Evolutionary conservation across 345 rosid genomes (phyloP).

Genomic region (Zanthoxylum bungeanum): DNA sequence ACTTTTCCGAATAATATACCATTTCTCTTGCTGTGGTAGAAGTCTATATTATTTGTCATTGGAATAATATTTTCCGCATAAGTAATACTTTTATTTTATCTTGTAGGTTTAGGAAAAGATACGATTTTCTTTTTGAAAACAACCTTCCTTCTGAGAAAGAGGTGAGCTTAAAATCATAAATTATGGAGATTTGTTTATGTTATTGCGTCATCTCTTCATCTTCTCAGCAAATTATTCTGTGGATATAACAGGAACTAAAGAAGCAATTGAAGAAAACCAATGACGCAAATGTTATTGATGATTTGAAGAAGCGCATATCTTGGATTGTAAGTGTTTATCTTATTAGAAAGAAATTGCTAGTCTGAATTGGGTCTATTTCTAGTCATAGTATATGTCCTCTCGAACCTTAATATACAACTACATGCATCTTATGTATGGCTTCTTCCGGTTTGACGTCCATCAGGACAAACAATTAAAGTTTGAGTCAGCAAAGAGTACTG

Average conservation of each 20-base stretch:
- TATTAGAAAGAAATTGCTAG: background rate
- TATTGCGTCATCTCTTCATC: background rate
- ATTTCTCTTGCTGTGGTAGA: background rate
- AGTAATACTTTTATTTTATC: slow-evolving; percentile 1
- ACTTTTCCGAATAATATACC: background rate
- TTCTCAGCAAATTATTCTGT: background rate
- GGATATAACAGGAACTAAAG: slow-evolving; percentile 37
- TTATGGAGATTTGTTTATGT: background rate
- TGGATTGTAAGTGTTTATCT: slow-evolving; percentile 57
- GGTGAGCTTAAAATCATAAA: slow-evolving; percentile 24
- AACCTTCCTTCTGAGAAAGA: slow-evolving; percentile 65
- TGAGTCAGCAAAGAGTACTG: slow-evolving; percentile 38
- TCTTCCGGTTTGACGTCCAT: slow-evolving; percentile 9
- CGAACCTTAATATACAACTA: background rate
- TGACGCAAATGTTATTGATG: slow-evolving; percentile 30
- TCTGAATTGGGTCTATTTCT: background rate
- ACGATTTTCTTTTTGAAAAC: slow-evolving; percentile 59
- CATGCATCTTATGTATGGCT: slow-evolving; percentile 11
- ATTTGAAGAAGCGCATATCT: slow-evolving; percentile 34
- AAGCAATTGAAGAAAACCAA: slow-evolving; percentile 42
- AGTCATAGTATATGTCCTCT: background rate
- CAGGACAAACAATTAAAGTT: slow-evolving; percentile 75
- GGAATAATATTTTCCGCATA: background rate
- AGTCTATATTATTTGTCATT: background rate
- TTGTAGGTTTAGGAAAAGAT: slow-evolving; percentile 73